Percentiles rank a stretch among this genome's conserved stretches.
These are phyloP conservation scores for Stenocarpella maydis DNA, from an alignment of 2,329 filamentous ascomycete genomes.

Conservation along the genomic window DNA sequence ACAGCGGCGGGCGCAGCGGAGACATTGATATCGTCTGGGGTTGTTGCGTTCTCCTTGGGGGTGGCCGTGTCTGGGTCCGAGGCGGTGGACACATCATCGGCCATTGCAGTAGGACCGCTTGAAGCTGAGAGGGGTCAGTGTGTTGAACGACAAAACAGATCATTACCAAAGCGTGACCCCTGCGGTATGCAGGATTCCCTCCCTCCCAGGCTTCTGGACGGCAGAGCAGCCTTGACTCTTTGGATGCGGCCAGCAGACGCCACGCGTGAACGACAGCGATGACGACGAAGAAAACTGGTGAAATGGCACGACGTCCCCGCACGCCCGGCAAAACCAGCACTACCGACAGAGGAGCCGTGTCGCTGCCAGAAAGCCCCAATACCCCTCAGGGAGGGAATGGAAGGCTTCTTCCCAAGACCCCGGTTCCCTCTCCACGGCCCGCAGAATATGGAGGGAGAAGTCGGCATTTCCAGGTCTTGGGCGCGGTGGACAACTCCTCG, in stretches of 20 bases:
- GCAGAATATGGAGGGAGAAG: constrained; percentile 20
- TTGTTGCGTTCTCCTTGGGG: neutral
- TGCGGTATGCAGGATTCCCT: constrained; percentile 25
- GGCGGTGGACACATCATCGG: constrained; percentile 21
- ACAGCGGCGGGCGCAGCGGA: constrained; percentile 12
- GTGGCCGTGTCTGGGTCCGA: constrained; percentile 6
- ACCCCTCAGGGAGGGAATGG: neutral
- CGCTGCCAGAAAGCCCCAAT: constrained; percentile 13
- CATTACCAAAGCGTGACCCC: constrained; percentile 9
- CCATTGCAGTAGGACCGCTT: constrained; percentile 10
- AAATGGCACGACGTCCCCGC: constrained; percentile 26
- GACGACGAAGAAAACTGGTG: constrained; percentile 6
- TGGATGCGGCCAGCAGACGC: neutral
- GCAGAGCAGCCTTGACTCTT: constrained; percentile 34
- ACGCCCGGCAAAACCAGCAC: constrained; percentile 25
- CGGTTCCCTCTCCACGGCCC: constrained; percentile 23
- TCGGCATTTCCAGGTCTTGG: constrained; percentile 33
- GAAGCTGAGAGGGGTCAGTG: constrained; percentile 6
- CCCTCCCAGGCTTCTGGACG: constrained; percentile 32
- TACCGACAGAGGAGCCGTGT: constrained; percentile 18
- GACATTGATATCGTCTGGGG: constrained; percentile 7
- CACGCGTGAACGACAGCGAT: neutral
- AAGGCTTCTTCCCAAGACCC: constrained; percentile 30
- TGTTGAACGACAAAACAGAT: neutral
- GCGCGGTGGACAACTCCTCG: constrained; percentile 28